Conservation (phyloP, 306 rosid genomes). For the Begonia loranthoides region DNA sequence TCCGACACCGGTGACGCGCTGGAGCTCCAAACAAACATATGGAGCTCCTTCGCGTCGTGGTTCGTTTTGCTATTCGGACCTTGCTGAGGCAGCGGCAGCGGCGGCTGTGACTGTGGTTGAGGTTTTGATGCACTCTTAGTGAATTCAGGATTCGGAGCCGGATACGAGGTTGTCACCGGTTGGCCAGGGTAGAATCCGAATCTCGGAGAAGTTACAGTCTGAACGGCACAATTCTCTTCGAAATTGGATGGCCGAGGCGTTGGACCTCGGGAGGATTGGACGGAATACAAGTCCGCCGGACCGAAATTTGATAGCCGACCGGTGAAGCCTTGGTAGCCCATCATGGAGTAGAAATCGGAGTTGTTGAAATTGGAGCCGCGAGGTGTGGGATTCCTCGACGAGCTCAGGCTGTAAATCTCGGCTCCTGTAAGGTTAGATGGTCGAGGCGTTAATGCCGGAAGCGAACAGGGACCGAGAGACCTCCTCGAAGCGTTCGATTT, state of each 20-base stretch:
- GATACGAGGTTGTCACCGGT: constrained; percentile 26
- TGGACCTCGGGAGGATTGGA: constrained; percentile 75
- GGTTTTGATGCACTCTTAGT: constrained; percentile 28
- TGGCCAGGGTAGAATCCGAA: constrained; percentile 48
- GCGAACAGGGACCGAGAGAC: constrained; percentile 30
- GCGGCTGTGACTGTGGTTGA: constrained; percentile 13
- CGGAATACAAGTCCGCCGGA: constrained; percentile 60
- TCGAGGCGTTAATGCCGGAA: constrained; percentile 56
- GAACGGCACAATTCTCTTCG: constrained; percentile 46
- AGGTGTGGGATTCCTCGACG: constrained; percentile 84
- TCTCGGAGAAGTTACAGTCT: constrained; percentile 26
- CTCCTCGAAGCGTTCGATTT: constrained; percentile 76
- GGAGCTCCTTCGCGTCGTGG: constrained; percentile 82
- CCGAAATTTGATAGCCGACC: constrained; percentile 71
- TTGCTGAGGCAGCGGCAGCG: constrained; percentile 8
- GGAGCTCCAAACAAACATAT: constrained; percentile 94
- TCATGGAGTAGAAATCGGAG: constrained; percentile 80
- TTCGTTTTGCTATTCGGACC: constrained; percentile 20
- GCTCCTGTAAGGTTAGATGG: constrained; percentile 96
- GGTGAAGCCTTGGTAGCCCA: constrained; percentile 48
- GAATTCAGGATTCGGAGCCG: constrained; percentile 79
- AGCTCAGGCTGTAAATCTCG: constrained; percentile 86
- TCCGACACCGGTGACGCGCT: constrained; percentile 77
- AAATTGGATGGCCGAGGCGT: constrained; percentile 84
- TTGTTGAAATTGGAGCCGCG: constrained; percentile 85